Evolutionary conservation across 2,329 filamentous ascomycete genomes (phyloP), one percentile per base, ranked within the genome.

Genomic region (Scedosporium minutisporum): DNA sequence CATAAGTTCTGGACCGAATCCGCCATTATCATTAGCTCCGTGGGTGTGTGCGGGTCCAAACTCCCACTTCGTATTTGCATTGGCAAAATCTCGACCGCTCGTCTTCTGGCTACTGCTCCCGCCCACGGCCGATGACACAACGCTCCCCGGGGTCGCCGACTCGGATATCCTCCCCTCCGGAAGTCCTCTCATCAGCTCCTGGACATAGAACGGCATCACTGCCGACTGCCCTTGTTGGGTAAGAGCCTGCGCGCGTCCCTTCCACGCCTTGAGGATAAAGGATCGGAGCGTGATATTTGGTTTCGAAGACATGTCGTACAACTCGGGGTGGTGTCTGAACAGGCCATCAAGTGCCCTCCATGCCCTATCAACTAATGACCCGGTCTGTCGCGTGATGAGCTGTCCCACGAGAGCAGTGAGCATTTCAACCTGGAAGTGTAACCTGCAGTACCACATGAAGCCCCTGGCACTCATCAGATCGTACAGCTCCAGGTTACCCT

Each of bases 341-440:
- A 79, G 74, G 6, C 72, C 71, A 42, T 80, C 75, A 6, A 83
- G 71, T 25, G 76, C 71, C 7, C 66, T 68, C 83, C 83, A 86
- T 1, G 79, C 82, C 33, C 79, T 76, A 55, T 85, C 82, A 7
- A 83, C 78, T 9, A 85, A 72, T 3, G 69, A 70, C 7, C 83
- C 83, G 1, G 74, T 74, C 0, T 75, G 76, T 44, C 80, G 78
- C 38, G 77, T 74, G 65, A 76, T 78, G 12, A 86, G 76, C 67
- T 84, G 80, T 4, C 80, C 80, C 0, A 79, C 78, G 69, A 84
- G 76, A 68, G 82, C 83, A 44, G 80, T 73, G 64, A 85, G 81
- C 25, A 85, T 72, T 62, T 84, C 83, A 58, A 81, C 71, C 67
- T 85, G 82, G 69, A 86, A 84, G 67, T 84, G 79, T 25, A 75